Evolutionary conservation across 257 asterid species (phyloP), one percentile per base, ranked within the genome.

Genomic region (Jacaranda copaia): DNA sequence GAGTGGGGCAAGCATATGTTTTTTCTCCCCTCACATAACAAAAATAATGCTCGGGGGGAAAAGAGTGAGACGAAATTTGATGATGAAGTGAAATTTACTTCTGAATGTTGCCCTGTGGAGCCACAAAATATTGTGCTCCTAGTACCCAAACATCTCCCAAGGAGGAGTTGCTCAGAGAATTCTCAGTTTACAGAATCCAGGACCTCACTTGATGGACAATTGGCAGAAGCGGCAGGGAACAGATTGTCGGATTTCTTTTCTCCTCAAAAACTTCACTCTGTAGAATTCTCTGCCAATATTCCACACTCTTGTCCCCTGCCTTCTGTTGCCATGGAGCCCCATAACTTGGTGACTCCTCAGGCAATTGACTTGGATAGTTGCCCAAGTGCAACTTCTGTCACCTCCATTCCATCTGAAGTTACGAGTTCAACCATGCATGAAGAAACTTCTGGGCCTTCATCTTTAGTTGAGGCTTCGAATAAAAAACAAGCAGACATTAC

Each of bases 251-350:
- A 84, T 85, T 83, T 81, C 80, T 77, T 79, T 74, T 85, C 88
- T 68, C 79, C 91, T 32, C 86, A 36, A 81, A 91, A 89, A 74
- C 77, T 76, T 49, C 63, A 73, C 72, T 81, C 85, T 10, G 81
- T 83, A 46, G 90, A 80, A 81, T 36, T 74, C 55, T 12, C 73
- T 20, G 71, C 74, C 74, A 87, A 81, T 74, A 68, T 84, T 81
- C 90, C 88, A 16, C 87, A 68, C 83, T 89, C 97, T 70, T 89
- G 89, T 77, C 90, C 97, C 36, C 83, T 89, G 83, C 89, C 96
- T 40, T 63, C 85, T 62, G 70, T 70, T 77, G 71, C 72, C 11
- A 15, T 68, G 51, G 83, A 71, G 72, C 87, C 79, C 19, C 66
- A 35, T 49, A 74, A 15, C 20, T 56, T 55, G 79, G 51, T 63